phyloP scores from a whole-genome alignment of 495 filamentous ascomycete species.

The Penicillium manginii region DNA sequence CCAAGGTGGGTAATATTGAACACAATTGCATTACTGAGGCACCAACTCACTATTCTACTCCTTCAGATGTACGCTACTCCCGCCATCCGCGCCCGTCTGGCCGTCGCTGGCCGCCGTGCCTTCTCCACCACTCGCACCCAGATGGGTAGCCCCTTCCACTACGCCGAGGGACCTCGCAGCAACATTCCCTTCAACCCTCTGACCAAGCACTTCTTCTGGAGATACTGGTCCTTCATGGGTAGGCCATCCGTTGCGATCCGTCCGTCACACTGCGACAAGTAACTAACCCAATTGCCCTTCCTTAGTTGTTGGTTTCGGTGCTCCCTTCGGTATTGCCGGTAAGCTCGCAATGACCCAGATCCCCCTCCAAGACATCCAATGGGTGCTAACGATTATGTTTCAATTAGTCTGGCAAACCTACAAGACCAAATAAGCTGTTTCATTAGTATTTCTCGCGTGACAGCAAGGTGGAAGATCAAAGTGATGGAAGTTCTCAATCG shows the following conservation, averaged over 20 bases:
- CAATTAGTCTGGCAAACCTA: conserved; percentile 82
- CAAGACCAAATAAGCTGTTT: conserved; percentile 57
- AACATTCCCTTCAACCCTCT: conserved; percentile 97
- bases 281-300: conserved; percentile 32
- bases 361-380: not conserved
- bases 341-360: conserved; percentile 42
- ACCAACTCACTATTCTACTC: conserved; percentile 15
- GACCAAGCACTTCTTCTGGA: conserved; percentile 77
- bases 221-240: conserved; percentile 85
- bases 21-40: not conserved
- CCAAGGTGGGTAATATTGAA: conserved; percentile 36
- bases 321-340: conserved; percentile 84
- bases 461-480: conserved; percentile 21
- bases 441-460: conserved; percentile 22
- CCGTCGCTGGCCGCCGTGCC: conserved; percentile 82
- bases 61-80: conserved; percentile 83
- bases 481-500: conserved; percentile 30
- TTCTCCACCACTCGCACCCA: conserved; percentile 90
- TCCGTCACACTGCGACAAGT: not conserved
- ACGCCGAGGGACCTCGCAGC: conserved; percentile 91
- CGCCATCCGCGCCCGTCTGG: conserved; percentile 69
- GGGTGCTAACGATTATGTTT: conserved; percentile 30
- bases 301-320: conserved; percentile 71
- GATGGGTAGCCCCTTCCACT: conserved; percentile 91
- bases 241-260: conserved; percentile 35